phyloP scores from a whole-genome alignment of 2,329 filamentous ascomycete species.

The Aureobasidium sp. region DNA sequence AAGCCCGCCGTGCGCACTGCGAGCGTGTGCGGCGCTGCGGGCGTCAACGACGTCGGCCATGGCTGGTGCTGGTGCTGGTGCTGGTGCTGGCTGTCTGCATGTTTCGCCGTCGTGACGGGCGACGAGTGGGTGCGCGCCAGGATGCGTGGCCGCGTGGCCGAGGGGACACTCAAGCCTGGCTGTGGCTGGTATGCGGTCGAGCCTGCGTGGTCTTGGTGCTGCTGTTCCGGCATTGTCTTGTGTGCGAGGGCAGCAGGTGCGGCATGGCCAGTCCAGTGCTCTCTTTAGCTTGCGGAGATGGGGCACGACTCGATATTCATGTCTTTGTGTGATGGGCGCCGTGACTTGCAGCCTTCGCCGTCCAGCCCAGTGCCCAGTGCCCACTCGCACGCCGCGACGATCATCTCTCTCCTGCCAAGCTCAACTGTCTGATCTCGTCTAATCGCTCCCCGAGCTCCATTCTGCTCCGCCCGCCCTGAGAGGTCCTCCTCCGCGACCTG shows the following conservation, averaged over 20 bases:
- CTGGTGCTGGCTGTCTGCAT: not conserved
- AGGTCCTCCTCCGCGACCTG: no score
- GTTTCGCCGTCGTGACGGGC: constrained; percentile 15
- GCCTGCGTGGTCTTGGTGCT: not conserved
- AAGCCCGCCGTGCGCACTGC: not conserved
- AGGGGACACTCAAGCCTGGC: not conserved
- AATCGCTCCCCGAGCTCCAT: not conserved
- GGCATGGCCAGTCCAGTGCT: not conserved
- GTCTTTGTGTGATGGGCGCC: not conserved
- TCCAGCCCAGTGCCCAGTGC: not conserved
- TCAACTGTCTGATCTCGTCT: not conserved
- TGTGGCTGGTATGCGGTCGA: not conserved
- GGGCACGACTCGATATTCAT: no score
- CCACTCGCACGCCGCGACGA: not conserved
- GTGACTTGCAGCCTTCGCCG: not conserved
- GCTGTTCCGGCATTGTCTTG: constrained; percentile 2
- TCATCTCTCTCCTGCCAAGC: constrained; percentile 7
- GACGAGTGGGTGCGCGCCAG: constrained; percentile 22
- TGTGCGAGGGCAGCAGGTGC: not conserved
- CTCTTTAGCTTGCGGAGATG: no score
- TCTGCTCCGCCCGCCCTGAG: not conserved
- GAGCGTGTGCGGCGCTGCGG: not conserved
- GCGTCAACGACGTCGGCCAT: not conserved
- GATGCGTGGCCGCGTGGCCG: constrained; percentile 15
- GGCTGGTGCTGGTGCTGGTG: not conserved